Base-by-base conservation (phyloP, 768 basidiomycete genomes). In the Russula ochroleuca region DNA sequence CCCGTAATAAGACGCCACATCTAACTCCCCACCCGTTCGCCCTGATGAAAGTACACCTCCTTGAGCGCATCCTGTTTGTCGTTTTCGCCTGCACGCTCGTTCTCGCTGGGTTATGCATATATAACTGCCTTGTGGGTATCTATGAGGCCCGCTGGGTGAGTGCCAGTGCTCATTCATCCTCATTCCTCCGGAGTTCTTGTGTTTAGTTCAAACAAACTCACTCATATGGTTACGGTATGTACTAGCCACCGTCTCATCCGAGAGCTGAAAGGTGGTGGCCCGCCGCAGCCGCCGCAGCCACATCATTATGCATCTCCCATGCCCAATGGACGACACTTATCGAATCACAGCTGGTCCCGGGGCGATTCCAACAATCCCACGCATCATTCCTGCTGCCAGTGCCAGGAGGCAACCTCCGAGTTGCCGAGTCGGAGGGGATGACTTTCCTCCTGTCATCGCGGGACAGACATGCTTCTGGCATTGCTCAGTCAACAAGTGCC, bases 61-160 rank as follows among this genome's bases (percentile, higher is more conserved):
- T 38, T 40, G 33, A 63, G 13, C 43, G 48, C 23, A 15, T 47
- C 23, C n/a, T 53, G 25, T 33, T 15, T 15, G 17, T 41, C 21
- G 11, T n/a, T 3, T 49, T 59, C 38, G 28, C 21, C 8, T 23
- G 14, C 14, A 15, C 31, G 7, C 23, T 59, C 31, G 3, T 49
- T 41, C 5, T 49, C n/a, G 8, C 19, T n/a, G 58, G 37, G 33
- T 47, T 55, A 28, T 33, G 25, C 47, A n/a, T 59, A 48, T 59
- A 49, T 14, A 10, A 0, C 6, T 55, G 33, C 45, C 45, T 59
- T 2, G 63, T 64, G 21, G 11, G 8, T 1, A 13, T 37, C 31
- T 65, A 31, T 31, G 54, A 51, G 47, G 41, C 14, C 2, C 35
- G 17, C 23, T 51, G 54, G 54, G 62, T 63, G n/a, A n/a, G n/a